Percentiles rank a stretch among this genome's conserved stretches.
Conservation (phyloP, 352 stramenopile genomes). For the Phytopythium aichiense region DNA sequence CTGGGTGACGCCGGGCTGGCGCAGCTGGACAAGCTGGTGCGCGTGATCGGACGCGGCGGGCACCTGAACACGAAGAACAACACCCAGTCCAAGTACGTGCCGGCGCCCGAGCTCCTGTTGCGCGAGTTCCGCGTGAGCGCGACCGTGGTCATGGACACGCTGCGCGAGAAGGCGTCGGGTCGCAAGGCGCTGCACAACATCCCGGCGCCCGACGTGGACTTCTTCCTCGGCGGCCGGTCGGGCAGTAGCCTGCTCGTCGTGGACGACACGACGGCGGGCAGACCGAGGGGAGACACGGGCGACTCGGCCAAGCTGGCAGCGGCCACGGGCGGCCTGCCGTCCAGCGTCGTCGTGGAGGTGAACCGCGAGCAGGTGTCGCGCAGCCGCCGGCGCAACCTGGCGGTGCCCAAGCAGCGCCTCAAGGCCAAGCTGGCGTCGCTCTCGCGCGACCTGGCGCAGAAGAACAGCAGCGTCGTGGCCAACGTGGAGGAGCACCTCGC, state of each 20-base stretch:
- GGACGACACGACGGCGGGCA: conserved; percentile 16
- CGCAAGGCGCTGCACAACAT: conserved; percentile 68
- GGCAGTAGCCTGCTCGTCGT: conserved; percentile 47
- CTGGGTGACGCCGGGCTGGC: conserved; percentile 64
- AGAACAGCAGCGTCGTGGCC: conserved; percentile 31
- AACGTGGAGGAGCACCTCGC: conserved; percentile 62
- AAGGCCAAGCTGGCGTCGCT: conserved; percentile 65
- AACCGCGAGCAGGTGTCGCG: conserved; percentile 49
- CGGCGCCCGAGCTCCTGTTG: conserved; percentile 61
- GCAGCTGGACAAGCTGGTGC: conserved; percentile 67
- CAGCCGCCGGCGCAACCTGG: conserved; percentile 49
- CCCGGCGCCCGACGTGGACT: conserved; percentile 52
- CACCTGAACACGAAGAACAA: conserved; percentile 67
- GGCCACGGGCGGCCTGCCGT: conserved; percentile 22
- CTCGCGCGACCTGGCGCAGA: conserved; percentile 51
- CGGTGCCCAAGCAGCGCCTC: conserved; percentile 61
- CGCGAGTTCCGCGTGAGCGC: conserved; percentile 65
- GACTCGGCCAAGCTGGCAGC: neutral
- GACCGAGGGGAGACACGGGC: conserved; percentile 6
- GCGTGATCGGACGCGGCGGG: conserved; percentile 55
- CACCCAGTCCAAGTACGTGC: conserved; percentile 70
- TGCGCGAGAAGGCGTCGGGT: conserved; percentile 68
- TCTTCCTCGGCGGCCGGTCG: conserved; percentile 38
- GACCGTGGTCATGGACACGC: conserved; percentile 57
- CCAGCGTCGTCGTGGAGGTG: conserved; percentile 51